A percentile compares a stretch with the other conserved stretches of the same genome.
Conservation (phyloP, 306 rosid species). For the Cicer pinnatifidum region DNA sequence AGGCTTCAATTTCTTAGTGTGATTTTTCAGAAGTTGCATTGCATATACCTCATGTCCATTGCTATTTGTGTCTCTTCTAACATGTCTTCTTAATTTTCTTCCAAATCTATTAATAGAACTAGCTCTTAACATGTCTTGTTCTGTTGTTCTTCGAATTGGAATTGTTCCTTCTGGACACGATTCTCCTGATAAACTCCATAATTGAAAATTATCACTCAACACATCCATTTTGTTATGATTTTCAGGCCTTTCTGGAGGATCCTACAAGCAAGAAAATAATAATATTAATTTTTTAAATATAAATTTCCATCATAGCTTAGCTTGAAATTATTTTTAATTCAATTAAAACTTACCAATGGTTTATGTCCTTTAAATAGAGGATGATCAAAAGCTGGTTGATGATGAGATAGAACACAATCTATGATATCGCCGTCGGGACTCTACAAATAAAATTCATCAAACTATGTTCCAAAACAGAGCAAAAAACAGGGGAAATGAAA, state of each 20-base stretch:
- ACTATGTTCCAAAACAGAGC: background rate
- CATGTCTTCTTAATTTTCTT: constrained; percentile 65
- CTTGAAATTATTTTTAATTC: background rate
- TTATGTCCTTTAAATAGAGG: constrained; percentile 69
- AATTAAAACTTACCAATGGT: constrained; percentile 66
- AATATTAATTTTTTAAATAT: background rate
- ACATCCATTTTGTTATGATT: constrained; percentile 43
- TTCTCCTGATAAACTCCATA: constrained; percentile 75
- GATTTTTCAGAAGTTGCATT: constrained; percentile 6
- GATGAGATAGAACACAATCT: constrained; percentile 80
- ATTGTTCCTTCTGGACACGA: constrained; percentile 90
- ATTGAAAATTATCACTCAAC: constrained; percentile 60
- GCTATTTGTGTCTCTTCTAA: constrained; percentile 83
- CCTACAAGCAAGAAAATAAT: constrained; percentile 51
- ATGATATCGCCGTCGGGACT: constrained; percentile 93
- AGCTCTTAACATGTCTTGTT: constrained; percentile 78
- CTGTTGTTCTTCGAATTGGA: constrained; percentile 87
- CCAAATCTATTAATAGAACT: constrained; percentile 78
- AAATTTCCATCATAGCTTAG: background rate
- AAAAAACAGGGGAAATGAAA: constrained; percentile 44
- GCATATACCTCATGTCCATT: constrained; percentile 92
- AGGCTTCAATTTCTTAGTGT: background rate
- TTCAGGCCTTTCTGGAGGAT: constrained; percentile 83
- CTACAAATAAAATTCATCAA: constrained; percentile 41
- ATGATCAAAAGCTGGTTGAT: constrained; percentile 96